Base-by-base conservation (phyloP, 257 asterid genomes). In the Anisodus acutangulus region DNA sequence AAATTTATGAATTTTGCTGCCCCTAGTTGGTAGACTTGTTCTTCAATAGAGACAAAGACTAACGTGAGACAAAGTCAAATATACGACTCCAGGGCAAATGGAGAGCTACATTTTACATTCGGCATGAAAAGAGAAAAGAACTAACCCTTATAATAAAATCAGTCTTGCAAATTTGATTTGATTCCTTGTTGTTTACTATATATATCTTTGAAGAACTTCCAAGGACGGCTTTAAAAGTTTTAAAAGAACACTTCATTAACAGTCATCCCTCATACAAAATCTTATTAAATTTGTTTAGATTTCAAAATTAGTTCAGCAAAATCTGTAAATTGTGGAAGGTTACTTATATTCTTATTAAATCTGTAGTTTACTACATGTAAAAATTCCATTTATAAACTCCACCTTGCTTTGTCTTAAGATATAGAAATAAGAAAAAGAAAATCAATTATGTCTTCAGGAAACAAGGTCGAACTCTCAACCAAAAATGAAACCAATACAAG, bases 141-240 rank as follows among this genome's bases (percentile, higher is more conserved):
- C 22, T 8, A 16, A 16, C 63, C 35, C 35, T 31, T 31, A 1
- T 31, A 31, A 31, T 31, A 31, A 31, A 31, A 31, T 1, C 5
- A 53, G 57, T 53, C 57, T 58, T 12, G 72, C 45, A 66, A 66
- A 6, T 12, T 16, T 72, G n/a, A 9, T 74, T 45, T 72, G 80
- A 74, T 49, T 49, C 19, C 41, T 49, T 74, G 0, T 19, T 47
- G 57, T 72, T 72, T 72, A 47, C 41, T 13, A 7, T 16, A 16
- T 22, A 39, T 49, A 49, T 47, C 60, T 53, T 19, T 76, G 81
- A 26, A 76, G 47, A 51, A 76, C 60, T 22, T 76, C 62, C 81
- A 76, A 76, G 81, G 81, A 51, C 81, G 81, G 81, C 81, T 26
- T 49, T 49, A 12, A 51, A 72, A 68, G 22, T 37, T 68, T 11